Evolutionary conservation across 371 early-diverging fungal species (phyloP).

Genomic region (Lichtheimia hyalospora): DNA sequence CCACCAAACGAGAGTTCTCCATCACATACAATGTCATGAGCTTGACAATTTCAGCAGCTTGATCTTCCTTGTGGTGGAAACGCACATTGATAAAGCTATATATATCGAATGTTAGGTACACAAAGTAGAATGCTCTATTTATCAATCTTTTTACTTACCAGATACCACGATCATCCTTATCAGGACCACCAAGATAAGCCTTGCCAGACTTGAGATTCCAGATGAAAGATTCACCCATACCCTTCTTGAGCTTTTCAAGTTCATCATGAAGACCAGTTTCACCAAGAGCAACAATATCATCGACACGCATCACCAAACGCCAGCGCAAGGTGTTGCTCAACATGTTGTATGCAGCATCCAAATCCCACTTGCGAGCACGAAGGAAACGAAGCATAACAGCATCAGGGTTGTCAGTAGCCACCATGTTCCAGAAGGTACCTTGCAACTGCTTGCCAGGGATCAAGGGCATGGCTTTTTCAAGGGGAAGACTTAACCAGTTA

Average conservation of each 20-base stretch:
- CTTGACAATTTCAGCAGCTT: conserved; percentile 55
- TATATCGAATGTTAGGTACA: background rate
- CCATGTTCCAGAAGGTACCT: conserved; percentile 53
- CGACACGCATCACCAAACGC: conserved; percentile 54
- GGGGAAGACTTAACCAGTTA: conserved; percentile 29
- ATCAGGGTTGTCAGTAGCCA: conserved; percentile 64
- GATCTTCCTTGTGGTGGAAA: conserved; percentile 56
- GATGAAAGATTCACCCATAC: conserved; percentile 33
- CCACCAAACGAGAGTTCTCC: conserved; percentile 80
- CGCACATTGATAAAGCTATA: conserved; percentile 63
- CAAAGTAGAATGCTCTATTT: background rate
- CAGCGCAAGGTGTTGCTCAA: conserved; percentile 57
- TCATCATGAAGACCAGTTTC: conserved; percentile 42
- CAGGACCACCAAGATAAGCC: conserved; percentile 50
- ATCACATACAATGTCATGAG: conserved; percentile 74
- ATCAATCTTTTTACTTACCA: conserved; percentile 42
- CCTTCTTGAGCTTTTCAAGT: conserved; percentile 42
- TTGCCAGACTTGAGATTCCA: conserved; percentile 47
- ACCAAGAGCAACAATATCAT: conserved; percentile 47
- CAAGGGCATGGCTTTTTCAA: conserved; percentile 42
- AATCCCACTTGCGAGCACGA: conserved; percentile 74
- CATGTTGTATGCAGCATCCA: conserved; percentile 61
- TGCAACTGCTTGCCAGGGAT: conserved; percentile 38
- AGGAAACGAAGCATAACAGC: conserved; percentile 63
- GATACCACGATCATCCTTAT: conserved; percentile 48